A percentile compares a stretch with the other conserved stretches of the same genome.
phyloP scores from a whole-genome alignment of 177 flowering plant species.

The Tripterygium wilfordii region DNA sequence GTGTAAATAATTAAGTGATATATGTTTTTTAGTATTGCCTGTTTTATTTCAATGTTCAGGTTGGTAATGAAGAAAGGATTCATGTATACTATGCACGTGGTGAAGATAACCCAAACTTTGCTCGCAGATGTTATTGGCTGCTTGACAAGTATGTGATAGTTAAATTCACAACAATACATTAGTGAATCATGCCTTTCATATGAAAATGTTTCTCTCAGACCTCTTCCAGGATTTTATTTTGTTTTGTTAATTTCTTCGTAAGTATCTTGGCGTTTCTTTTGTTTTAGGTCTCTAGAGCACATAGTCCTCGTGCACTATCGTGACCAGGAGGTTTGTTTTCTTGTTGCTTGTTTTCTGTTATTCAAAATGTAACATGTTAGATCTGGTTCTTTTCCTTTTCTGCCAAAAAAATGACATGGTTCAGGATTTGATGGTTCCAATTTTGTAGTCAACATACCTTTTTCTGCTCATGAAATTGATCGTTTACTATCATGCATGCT shows the following conservation, averaged over 20 bases:
- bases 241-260: conserved; percentile 1
- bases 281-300: conserved; percentile 73
- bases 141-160: conserved; percentile 78
- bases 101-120: conserved; percentile 73
- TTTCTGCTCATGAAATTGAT: no score
- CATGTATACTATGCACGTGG: conserved; percentile 99
- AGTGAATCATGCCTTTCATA: no score
- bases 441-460: no score
- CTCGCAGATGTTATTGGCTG: conserved; percentile 94
- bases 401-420: no score
- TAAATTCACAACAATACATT: neutral
- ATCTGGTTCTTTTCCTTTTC: no score
- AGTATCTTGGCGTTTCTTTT: conserved; percentile 1
- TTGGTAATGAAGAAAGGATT: conserved; percentile 86
- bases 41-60: conserved; percentile 38
- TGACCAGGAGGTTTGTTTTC: conserved; percentile 75
- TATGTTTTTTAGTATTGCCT: neutral
- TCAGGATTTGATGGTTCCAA: no score
- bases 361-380: neutral
- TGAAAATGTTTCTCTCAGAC: neutral
- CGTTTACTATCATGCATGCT: no score
- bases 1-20: no score
- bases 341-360: neutral
- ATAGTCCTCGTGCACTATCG: conserved; percentile 98
- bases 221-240: neutral